Evolutionary conservation across 805 yeast species (phyloP), one percentile per base, ranked within the genome.

Genomic region (Ogataea parapolymorpha): DNA sequence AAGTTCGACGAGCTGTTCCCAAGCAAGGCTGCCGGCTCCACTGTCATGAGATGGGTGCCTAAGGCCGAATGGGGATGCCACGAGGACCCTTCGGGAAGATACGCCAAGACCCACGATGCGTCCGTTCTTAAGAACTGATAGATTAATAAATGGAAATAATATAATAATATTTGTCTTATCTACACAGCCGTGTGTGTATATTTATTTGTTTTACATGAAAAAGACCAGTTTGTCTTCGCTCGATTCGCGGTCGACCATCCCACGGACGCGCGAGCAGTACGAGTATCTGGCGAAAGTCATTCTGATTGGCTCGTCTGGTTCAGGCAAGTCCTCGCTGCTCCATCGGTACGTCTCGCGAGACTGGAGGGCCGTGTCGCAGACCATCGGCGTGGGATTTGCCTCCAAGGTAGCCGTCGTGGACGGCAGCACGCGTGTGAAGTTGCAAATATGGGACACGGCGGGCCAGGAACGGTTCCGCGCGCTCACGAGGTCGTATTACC

Each of bases 51-150:
- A 77, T 93, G 99, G 99, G 71, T 93, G 68, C 99, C 99, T 65
- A 93, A 93, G 77, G 98, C 98, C 49, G 99, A 93, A 68, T 93
- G 99, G 99, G 99, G 99, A 54, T 93, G 99, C 72, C 89, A 90
- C 61, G 96, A 83, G 58, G 99, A 93, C 69, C 99, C 99, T 40
- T 85, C 96, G 42, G 99, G 99, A 53, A 86, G 99, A 73, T 91
- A 74, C 63, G 97, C 95, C 54, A 79, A 85, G 72, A 80, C 85
- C 56, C 99, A 93, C 67, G 90, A 85, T 42, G 65, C 82, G 56
- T 78, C 82, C 50, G 77, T 82, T 46, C 32, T 51, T 16, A 32
- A 39, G 18, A 30, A 34, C n/a, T 25, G 29, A 24, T 28, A 32
- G 34, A 39, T 7, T 29, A 28, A 28, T 39, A 24, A 25, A 33